Evolutionary conservation across 495 filamentous ascomycete genomes (phyloP).

Genomic region (Parathielavia appendiculata): DNA sequence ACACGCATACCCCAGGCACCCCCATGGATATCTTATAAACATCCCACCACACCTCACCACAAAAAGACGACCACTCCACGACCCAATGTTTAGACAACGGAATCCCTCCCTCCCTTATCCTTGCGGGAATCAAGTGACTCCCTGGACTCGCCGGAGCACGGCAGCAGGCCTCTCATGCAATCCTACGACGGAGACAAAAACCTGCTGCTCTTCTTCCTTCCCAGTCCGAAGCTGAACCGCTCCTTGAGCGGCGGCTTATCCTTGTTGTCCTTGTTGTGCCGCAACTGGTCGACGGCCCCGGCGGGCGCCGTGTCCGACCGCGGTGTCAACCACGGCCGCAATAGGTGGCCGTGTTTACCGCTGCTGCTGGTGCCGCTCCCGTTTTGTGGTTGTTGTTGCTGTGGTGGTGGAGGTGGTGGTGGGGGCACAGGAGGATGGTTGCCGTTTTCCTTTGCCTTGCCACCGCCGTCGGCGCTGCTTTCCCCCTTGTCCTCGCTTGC

Average conservation of each 20-base stretch:
- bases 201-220: constrained; percentile 54
- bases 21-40: too few relatives aligned
- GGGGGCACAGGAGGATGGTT: background rate
- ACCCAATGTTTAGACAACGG: too few relatives aligned
- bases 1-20: too few relatives aligned
- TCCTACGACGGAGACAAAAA: constrained; percentile 30
- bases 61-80: too few relatives aligned
- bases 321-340: constrained; percentile 13
- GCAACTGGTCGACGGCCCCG: background rate
- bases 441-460: constrained; percentile 8
- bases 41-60: too few relatives aligned
- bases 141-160: too few relatives aligned
- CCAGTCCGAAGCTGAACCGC: constrained; percentile 54
- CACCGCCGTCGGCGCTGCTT: constrained; percentile 14
- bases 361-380: background rate
- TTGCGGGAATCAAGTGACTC: too few relatives aligned
- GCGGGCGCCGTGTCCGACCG: constrained; percentile 11
- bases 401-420: background rate
- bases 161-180: constrained; percentile 5
- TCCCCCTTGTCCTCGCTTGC: constrained; percentile 13
- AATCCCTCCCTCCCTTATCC: too few relatives aligned
- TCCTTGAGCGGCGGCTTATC: constrained; percentile 35
- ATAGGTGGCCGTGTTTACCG: constrained; percentile 1
- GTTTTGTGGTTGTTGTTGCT: background rate
- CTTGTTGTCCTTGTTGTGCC: constrained; percentile 9